Evolutionary conservation across 2,329 filamentous ascomycete genomes (phyloP).

Genomic region (Ophiostoma triangulosporum): DNA sequence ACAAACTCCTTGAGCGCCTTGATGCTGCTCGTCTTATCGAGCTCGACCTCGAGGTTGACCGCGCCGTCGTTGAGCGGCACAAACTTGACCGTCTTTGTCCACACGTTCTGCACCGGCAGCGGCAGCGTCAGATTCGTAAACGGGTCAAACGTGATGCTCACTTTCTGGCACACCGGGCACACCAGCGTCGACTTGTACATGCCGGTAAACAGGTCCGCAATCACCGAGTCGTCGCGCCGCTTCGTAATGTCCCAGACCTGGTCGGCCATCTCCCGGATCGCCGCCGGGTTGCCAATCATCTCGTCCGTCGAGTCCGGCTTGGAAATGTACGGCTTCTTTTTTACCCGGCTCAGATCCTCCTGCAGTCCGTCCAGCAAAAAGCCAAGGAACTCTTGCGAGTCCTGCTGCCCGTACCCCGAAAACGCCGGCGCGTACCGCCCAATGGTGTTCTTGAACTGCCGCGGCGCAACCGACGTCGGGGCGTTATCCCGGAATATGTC

Average conservation of each 20-base stretch:
- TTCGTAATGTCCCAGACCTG: constrained; percentile 87
- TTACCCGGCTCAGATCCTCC: constrained; percentile 85
- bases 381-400: constrained; percentile 92
- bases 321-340: constrained; percentile 93
- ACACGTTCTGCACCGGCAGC: constrained; percentile 73
- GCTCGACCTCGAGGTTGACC: constrained; percentile 61
- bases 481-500: constrained; percentile 62
- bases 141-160: constrained; percentile 97
- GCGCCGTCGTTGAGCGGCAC: constrained; percentile 62
- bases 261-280: constrained; percentile 73
- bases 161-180: constrained; percentile 81
- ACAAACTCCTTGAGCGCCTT: constrained; percentile 56
- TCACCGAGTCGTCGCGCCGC: constrained; percentile 83
- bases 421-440: constrained; percentile 74
- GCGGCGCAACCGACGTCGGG: constrained; percentile 58
- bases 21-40: constrained; percentile 63
- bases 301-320: constrained; percentile 97
- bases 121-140: constrained; percentile 92
- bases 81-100: constrained; percentile 61
- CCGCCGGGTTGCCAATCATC: constrained; percentile 71
- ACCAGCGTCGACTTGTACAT: constrained; percentile 97
- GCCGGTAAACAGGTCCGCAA: constrained; percentile 89
- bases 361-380: constrained; percentile 90
- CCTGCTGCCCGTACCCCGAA: constrained; percentile 89
- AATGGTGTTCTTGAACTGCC: constrained; percentile 69